Conservation (phyloP, 768 basidiomycete genomes). For the Neoboletus brunneissimus region DNA sequence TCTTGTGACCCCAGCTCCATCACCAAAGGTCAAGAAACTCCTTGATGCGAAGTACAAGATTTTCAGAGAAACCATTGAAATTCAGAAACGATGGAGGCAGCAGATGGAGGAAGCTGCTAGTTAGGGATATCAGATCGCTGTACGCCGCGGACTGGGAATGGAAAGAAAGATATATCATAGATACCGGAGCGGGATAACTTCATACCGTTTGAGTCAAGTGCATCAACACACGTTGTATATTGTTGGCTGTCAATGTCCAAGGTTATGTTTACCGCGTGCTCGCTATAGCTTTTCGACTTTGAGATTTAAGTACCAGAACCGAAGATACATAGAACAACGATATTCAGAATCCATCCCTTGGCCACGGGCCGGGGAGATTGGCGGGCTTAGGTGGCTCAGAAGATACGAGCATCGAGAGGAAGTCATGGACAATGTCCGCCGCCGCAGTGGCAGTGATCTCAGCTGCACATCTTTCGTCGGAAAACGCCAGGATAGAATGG, state of each 20-base stretch:
- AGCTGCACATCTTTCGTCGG: conserved; percentile 15
- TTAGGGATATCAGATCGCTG: neutral
- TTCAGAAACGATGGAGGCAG: conserved; percentile 83
- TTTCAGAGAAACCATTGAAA: conserved; percentile 83
- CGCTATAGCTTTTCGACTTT: neutral
- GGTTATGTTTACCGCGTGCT: neutral
- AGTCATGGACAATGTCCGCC: conserved; percentile 46
- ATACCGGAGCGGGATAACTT: neutral
- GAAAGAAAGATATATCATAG: neutral
- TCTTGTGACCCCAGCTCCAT: conserved; percentile 62
- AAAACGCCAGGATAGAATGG: neutral
- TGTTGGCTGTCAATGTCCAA: too few species aligned
- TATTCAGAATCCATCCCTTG: conserved; percentile 23
- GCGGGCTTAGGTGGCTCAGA: conserved; percentile 24
- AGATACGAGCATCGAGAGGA: conserved; percentile 38
- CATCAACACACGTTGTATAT: neutral
- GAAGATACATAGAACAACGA: neutral
- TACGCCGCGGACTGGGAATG: neutral
- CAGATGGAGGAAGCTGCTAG: conserved; percentile 62
- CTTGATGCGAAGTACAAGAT: conserved; percentile 92
- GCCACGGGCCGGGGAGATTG: conserved; percentile 7
- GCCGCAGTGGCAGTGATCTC: conserved; percentile 45
- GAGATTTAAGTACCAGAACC: neutral
- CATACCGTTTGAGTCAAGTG: neutral
- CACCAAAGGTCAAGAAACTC: conserved; percentile 63